Conservation (phyloP, 306 rosid genomes). For the Cucumis hystrix region DNA sequence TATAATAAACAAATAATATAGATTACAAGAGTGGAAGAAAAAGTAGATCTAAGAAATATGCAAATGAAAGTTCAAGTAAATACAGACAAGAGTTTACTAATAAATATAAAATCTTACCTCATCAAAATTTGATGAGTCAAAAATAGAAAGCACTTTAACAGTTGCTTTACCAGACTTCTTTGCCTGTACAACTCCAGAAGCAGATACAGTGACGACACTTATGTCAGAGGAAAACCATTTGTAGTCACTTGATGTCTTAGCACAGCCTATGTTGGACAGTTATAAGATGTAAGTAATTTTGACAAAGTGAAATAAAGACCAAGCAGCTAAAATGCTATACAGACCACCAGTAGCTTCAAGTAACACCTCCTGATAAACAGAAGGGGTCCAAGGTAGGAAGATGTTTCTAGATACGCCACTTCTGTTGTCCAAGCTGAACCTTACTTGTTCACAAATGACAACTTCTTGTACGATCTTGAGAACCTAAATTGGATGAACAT, state of each 20-base stretch:
- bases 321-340: conserved; percentile 22
- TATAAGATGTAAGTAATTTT: conserved; percentile 10
- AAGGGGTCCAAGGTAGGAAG: conserved; percentile 75
- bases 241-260: conserved; percentile 53
- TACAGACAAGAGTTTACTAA: not conserved
- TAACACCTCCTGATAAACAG: conserved; percentile 71
- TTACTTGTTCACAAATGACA: conserved; percentile 60
- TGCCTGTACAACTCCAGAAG: conserved; percentile 82
- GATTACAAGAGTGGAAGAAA: not conserved
- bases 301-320: conserved; percentile 13
- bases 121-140: conserved; percentile 61
- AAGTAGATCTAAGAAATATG: not conserved
- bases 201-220: conserved; percentile 50
- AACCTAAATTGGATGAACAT: conserved; percentile 18
- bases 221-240: conserved; percentile 78
- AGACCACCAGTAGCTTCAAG: conserved; percentile 76
- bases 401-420: conserved; percentile 25
- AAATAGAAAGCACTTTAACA: conserved; percentile 51
- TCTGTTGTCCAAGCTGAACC: conserved; percentile 35
- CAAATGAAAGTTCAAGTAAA: not conserved
- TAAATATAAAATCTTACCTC: conserved; percentile 46
- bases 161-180: conserved; percentile 84
- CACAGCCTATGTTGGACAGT: conserved; percentile 52
- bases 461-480: conserved; percentile 60
- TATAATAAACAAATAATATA: not conserved